Conservation (phyloP, 1,284 basidiomycete species). For the Boletus semigastroideus region DNA sequence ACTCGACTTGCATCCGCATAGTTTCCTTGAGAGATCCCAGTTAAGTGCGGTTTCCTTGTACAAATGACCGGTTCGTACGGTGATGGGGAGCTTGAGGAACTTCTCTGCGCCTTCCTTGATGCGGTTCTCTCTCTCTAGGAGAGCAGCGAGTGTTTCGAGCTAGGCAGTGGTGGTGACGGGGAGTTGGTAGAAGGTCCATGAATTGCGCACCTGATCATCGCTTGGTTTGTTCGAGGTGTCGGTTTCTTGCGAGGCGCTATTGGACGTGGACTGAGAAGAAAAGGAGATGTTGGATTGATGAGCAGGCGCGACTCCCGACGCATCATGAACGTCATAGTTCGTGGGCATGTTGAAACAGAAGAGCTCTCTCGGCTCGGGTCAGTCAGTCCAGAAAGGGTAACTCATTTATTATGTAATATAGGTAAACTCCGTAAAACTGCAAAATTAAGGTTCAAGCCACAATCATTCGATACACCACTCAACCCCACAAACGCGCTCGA, state of each 20-base stretch:
- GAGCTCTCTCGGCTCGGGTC: background rate
- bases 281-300: slow-evolving; percentile 29
- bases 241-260: slow-evolving; percentile 22
- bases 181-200: background rate
- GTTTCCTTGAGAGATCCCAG: slow-evolving; percentile 44
- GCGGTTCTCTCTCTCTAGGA: slow-evolving; percentile 69
- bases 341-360: slow-evolving; percentile 22
- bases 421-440: slow-evolving; percentile 34
- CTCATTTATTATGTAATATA: slow-evolving; percentile 8
- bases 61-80: slow-evolving; percentile 40
- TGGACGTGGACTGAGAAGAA: slow-evolving; percentile 35
- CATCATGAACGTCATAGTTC: slow-evolving; percentile 31
- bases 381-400: background rate
- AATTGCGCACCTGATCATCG: slow-evolving; percentile 34
- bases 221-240: slow-evolving; percentile 21
- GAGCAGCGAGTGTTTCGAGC: slow-evolving; percentile 65
- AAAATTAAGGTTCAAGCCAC: slow-evolving; percentile 37
- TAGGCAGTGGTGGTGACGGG: slow-evolving; percentile 31
- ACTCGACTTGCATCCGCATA: slow-evolving; percentile 71
- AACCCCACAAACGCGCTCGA: slow-evolving; percentile 23
- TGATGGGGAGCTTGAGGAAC: slow-evolving; percentile 66
- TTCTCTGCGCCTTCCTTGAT: slow-evolving; percentile 88
- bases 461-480: background rate
- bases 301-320: slow-evolving; percentile 15
- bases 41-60: slow-evolving; percentile 8